phyloP scores from a whole-genome alignment of 225 moss, liverwort and hornwort species.

The Marchantia paleacea region DNA sequence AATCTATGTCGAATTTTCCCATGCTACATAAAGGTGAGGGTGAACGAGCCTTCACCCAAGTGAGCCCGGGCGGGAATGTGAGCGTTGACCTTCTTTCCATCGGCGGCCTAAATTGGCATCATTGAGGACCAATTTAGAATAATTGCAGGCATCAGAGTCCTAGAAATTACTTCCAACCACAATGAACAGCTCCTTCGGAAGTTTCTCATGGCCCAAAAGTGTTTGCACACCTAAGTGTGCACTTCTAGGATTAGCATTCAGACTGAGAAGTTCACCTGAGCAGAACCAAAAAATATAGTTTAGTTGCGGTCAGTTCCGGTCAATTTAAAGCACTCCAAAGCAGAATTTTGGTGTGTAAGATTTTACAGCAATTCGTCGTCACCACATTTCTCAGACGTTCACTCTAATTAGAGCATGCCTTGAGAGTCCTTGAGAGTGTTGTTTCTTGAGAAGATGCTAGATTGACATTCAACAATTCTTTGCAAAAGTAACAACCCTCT shows the following conservation, averaged over 20 bases:
- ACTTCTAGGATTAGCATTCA: slow-evolving; percentile 38
- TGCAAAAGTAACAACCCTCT: not conserved
- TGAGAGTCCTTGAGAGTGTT: too few species aligned
- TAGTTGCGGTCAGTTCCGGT: not conserved
- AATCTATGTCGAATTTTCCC: slow-evolving; percentile 32
- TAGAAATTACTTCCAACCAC: slow-evolving; percentile 40
- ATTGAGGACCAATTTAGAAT: slow-evolving; percentile 30
- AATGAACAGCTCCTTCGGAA: slow-evolving; percentile 40
- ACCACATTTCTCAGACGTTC: too few species aligned
- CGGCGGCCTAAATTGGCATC: slow-evolving; percentile 31
- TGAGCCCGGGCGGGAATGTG: slow-evolving; percentile 29
- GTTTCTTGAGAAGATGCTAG: not conserved
- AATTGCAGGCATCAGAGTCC: slow-evolving; percentile 37
- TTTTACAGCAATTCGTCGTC: not conserved
- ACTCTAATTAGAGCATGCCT: too few species aligned
- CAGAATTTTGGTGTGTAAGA: too few species aligned
- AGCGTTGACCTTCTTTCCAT: slow-evolving; percentile 31
- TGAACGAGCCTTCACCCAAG: slow-evolving; percentile 27
- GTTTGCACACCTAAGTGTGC: slow-evolving; percentile 32
- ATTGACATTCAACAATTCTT: not conserved
- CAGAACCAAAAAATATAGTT: not conserved
- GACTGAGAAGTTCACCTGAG: slow-evolving; percentile 48
- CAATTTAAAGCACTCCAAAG: not conserved
- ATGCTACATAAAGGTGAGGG: slow-evolving; percentile 37
- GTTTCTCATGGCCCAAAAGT: slow-evolving; percentile 37